Evolutionary conservation across 129 eudicot species (phyloP), one percentile per base, ranked within the genome.

Genomic region (Ambrosia artemisiifolia): DNA sequence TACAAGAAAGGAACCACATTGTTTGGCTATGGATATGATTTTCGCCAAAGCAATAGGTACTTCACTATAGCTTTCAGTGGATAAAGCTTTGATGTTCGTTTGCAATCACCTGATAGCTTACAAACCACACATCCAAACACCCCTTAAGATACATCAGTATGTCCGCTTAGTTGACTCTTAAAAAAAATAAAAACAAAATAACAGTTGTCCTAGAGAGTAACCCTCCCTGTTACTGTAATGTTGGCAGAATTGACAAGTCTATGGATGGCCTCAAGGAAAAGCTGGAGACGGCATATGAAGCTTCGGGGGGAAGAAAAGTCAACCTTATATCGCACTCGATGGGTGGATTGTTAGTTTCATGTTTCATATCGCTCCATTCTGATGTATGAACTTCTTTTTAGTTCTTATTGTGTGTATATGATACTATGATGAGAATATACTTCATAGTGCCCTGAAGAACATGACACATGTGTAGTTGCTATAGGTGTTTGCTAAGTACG

Each of bases 1-100:
- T 90, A 90, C 83, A 81, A 80, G 86, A 94, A 94, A 83, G 99
- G 99, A 63, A 90, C 96, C 59, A 94, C 91, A 36, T 80, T 94
- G 85, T 94, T 94, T 65, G 99, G 99, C 47, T 90, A 81, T 79
- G 99, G 97, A 74, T 94, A 90, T 68, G 97, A 94, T 78, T 90
- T 90, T 78, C 88, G 97, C 49, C 99, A 94, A 84, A 90, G 99
- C 74, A 90, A 84, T 70, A 86, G 99, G 99, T 88, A 81, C 1
- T 12, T 76, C 16, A 20, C 51, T 75, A 48, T 38, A 68, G 16
- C 53, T 28, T 74, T 56, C 14, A 11, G 53, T 34, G 9, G 30
- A 38, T 8, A 46, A 74, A 35, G 59, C 44, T 38, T 28, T 4
- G 47, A 59, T 40, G 6, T n/a, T 44, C 24, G 32, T 17, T 24